phyloP scores from a whole-genome alignment of 768 basidiomycete genomes.

The Termitomyces sp. region DNA sequence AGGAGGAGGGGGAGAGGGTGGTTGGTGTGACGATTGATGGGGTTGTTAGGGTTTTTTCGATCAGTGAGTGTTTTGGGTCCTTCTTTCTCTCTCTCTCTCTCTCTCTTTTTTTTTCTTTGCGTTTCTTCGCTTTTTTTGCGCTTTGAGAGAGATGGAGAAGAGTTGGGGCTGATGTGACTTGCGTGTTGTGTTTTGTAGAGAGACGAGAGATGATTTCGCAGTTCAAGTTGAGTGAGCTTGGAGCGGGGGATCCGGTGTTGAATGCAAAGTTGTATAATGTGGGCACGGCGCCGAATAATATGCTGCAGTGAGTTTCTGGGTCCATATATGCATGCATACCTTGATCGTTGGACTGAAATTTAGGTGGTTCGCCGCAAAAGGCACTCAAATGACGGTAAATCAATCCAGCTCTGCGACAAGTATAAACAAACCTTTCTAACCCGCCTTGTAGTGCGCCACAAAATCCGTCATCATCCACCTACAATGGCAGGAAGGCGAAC shows the following conservation, averaged over 20 bases:
- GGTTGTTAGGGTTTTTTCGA: conserved; percentile 86
- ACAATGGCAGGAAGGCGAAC: conserved; percentile 77
- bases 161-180: no score
- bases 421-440: no score
- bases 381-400: conserved; percentile 82
- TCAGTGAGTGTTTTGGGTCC: conserved; percentile 51
- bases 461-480: conserved; percentile 83
- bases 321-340: neutral
- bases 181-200: conserved; percentile 21
- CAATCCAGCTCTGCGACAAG: neutral
- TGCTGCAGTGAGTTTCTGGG: conserved; percentile 59
- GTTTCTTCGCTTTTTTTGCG: neutral
- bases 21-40: conserved; percentile 93
- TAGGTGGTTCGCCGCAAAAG: conserved; percentile 92
- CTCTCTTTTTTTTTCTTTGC: neutral
- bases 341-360: neutral
- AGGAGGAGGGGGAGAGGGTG: conserved; percentile 71
- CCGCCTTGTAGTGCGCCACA: conserved; percentile 67
- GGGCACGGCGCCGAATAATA: conserved; percentile 79
- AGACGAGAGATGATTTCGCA: conserved; percentile 90
- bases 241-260: conserved; percentile 60
- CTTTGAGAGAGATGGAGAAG: no score
- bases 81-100: neutral
- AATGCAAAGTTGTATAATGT: conserved; percentile 71
- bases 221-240: conserved; percentile 81